phyloP scores from a whole-genome alignment of 371 early-diverging fungal genomes.

The Nematocida minor region DNA sequence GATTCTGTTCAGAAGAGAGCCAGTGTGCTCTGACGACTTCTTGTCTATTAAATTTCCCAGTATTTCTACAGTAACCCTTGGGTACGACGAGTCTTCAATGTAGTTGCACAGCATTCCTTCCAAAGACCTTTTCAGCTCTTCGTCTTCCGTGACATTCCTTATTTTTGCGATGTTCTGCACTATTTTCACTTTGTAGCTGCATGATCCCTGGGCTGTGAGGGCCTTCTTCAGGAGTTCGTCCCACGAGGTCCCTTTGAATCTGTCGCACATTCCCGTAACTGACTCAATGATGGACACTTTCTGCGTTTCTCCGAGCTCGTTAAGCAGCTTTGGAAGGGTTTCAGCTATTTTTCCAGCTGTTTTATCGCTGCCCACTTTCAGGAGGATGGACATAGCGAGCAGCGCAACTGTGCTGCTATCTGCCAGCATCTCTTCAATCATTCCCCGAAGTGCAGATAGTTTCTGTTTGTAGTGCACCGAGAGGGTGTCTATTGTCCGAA shows the following conservation, averaged over 20 bases:
- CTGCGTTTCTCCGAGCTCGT: conserved; percentile 54
- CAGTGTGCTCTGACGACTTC: conserved; percentile 37
- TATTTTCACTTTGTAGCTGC: conserved; percentile 60
- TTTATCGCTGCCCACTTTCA: conserved; percentile 61
- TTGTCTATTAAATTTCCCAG: conserved; percentile 56
- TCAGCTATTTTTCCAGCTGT: conserved; percentile 54
- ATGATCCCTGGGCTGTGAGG: conserved; percentile 43
- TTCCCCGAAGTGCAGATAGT: conserved; percentile 47
- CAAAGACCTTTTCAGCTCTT: conserved; percentile 26
- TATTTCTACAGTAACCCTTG: conserved; percentile 59
- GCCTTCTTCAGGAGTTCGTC: conserved; percentile 53
- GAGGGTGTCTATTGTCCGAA: conserved; percentile 55
- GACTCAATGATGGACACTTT: conserved; percentile 60
- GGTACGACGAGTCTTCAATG: conserved; percentile 63
- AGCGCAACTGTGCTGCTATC: conserved; percentile 53
- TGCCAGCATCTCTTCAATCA: conserved; percentile 58
- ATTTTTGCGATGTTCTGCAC: conserved; percentile 50
- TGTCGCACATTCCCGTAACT: conserved; percentile 52
- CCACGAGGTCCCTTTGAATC: conserved; percentile 45
- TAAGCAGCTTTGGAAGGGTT: conserved; percentile 54
- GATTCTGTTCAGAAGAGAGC: conserved; percentile 62
- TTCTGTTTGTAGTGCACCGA: conserved; percentile 55
- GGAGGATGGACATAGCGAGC: conserved; percentile 57
- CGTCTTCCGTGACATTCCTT: conserved; percentile 13
- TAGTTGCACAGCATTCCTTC: conserved; percentile 54